Evolutionary conservation across 2,329 filamentous ascomycete genomes (phyloP).

Genomic region (Stemphylium vesicarium): DNA sequence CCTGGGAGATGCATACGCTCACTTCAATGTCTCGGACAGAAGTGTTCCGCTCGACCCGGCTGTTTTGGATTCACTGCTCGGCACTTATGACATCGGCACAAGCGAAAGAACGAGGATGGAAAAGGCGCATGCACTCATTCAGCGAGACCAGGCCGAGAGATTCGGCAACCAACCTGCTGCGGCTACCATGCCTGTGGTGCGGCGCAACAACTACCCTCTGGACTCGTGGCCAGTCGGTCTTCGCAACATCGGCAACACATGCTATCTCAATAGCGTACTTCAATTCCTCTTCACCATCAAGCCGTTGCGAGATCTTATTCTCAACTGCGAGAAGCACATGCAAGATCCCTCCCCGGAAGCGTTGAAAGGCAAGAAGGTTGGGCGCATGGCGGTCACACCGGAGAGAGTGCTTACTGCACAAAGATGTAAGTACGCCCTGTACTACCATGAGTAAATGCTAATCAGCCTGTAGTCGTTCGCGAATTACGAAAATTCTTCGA

Average conservation of each 20-base stretch:
- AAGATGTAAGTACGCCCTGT: constrained; percentile 70
- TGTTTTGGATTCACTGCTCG: constrained; percentile 36
- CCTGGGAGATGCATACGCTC: constrained; percentile 45
- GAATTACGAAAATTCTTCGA: constrained; percentile 75
- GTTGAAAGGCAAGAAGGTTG: constrained; percentile 73
- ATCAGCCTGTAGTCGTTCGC: constrained; percentile 65
- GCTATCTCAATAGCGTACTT: constrained; percentile 94
- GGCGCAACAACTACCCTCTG: constrained; percentile 42
- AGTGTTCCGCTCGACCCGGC: constrained; percentile 58
- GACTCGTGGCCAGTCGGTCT: constrained; percentile 79
- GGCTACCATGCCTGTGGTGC: constrained; percentile 19
- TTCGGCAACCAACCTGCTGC: constrained; percentile 22
- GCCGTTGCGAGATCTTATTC: constrained; percentile 78
- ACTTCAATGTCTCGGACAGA: constrained; percentile 57
- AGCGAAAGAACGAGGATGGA: constrained; percentile 54
- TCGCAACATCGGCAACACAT: constrained; percentile 95
- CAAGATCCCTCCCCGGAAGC: constrained; percentile 70
- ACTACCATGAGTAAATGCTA: constrained; percentile 10
- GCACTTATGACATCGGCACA: constrained; percentile 52
- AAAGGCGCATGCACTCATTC: constrained; percentile 57
- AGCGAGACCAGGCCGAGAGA: constrained; percentile 36
- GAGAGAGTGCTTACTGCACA: constrained; percentile 67
- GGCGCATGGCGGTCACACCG: constrained; percentile 70
- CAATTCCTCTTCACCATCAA: constrained; percentile 94
- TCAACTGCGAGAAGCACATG: constrained; percentile 74